Evolutionary conservation across 352 stramenopile species (phyloP).

Genomic region (Peronospora destructor): DNA sequence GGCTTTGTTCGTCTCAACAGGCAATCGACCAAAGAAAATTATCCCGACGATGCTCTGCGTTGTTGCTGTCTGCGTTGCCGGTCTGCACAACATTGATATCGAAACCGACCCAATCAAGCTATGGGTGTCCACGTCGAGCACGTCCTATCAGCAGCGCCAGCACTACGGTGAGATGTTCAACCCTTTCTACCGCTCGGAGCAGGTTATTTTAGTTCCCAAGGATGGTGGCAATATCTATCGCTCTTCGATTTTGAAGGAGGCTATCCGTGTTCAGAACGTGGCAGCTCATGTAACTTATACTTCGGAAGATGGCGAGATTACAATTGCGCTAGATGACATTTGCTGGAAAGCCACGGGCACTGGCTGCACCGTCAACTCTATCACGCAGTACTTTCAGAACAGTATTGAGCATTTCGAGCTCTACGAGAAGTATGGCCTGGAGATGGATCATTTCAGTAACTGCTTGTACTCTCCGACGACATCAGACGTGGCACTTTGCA

Average conservation of each 20-base stretch:
- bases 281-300: slow-evolving; percentile 35
- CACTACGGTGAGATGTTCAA: slow-evolving; percentile 59
- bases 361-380: slow-evolving; percentile 46
- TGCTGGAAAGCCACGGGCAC: slow-evolving; percentile 64
- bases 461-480: slow-evolving; percentile 51
- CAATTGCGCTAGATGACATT: slow-evolving; percentile 42
- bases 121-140: slow-evolving; percentile 54
- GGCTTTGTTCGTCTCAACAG: slow-evolving; percentile 35
- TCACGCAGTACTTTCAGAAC: slow-evolving; percentile 69
- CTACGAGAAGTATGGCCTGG: slow-evolving; percentile 43
- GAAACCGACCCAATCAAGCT: slow-evolving; percentile 60
- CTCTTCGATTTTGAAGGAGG: slow-evolving; percentile 41
- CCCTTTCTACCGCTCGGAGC: slow-evolving; percentile 66
- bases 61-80: slow-evolving; percentile 29
- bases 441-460: slow-evolving; percentile 50
- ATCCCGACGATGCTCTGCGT: slow-evolving; percentile 36
- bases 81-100: slow-evolving; percentile 41
- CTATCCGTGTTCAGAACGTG: slow-evolving; percentile 44
- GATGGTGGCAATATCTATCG: slow-evolving; percentile 51
- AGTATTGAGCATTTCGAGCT: slow-evolving; percentile 51
- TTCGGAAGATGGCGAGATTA: slow-evolving; percentile 16
- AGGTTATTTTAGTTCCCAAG: slow-evolving; percentile 60
- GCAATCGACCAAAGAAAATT: slow-evolving; percentile 33
- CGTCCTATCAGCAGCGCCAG: slow-evolving; percentile 47
- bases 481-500: slow-evolving; percentile 43